These are phyloP conservation scores for Aspergillus novofumigatus DNA, from an alignment of 2,329 filamentous ascomycete species.

Conservation along the genomic window DNA sequence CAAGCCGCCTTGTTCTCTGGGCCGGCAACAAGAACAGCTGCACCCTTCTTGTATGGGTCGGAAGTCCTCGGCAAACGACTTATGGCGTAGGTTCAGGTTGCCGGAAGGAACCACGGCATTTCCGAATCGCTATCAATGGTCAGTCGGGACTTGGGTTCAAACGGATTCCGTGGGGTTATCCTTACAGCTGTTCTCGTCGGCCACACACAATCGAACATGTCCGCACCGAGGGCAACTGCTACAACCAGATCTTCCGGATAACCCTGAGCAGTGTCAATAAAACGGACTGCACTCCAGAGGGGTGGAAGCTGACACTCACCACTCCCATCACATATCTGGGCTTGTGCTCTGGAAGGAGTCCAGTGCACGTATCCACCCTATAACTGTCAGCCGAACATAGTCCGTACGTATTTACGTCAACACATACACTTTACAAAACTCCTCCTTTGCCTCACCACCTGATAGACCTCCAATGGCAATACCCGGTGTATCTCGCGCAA, in stretches of 20 bases:
- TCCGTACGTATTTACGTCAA: neutral
- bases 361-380: conserved; percentile 76
- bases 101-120: conserved; percentile 83
- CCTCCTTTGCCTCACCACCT: conserved; percentile 88
- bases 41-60: conserved; percentile 78
- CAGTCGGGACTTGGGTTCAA: neutral
- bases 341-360: conserved; percentile 78
- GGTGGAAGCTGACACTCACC: conserved; percentile 38
- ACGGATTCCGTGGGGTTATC: conserved; percentile 1
- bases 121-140: conserved; percentile 64
- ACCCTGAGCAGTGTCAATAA: conserved; percentile 48
- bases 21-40: conserved; percentile 71
- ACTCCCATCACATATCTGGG: conserved; percentile 99
- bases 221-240: conserved; percentile 86
- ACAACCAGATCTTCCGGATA: conserved; percentile 96
- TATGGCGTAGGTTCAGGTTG: conserved; percentile 78
- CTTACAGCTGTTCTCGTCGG: conserved; percentile 81
- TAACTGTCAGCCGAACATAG: conserved; percentile 7
- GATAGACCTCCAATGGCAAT: conserved; percentile 95
- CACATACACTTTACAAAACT: conserved; percentile 75
- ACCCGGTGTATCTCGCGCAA: conserved; percentile 83
- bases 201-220: conserved; percentile 99
- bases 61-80: conserved; percentile 74
- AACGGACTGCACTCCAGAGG: neutral
- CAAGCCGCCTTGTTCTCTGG: conserved; percentile 63